Base-by-base conservation (phyloP, 768 basidiomycete species). In the Boletellus ananas region DNA sequence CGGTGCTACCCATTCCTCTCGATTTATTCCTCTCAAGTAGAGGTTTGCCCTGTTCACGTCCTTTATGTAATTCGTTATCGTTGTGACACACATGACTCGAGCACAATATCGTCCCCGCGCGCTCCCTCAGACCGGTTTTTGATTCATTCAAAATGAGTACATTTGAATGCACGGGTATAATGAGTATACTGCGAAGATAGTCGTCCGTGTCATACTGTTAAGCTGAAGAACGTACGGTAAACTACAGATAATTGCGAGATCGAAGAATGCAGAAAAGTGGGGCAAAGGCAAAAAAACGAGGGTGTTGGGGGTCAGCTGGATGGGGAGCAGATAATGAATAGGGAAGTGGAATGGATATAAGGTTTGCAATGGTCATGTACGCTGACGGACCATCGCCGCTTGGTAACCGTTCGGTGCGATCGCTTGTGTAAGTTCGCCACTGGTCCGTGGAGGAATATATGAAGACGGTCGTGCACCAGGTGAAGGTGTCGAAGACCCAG, bases 11-110 rank as follows among this genome's bases (percentile, higher is more conserved):
- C 87, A 92, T 75, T 91, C 84, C 47, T 91, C 87, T 66, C 84
- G 87, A 64, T 88, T 88, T 75, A 94, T 97, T 69, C 94, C 94
- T 70, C 93, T 96, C 82, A 96, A 95, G 83, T 96, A 92, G 81
- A 72, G 61, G 49, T 48, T 52, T 56, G 27, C 18, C 37, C 50
- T 50, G 47, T 51, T 46, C 65, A 59, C 66, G 63, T 64, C 58
- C 57, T 56, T 55, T 49, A 50, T 55, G 55, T 58, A 53, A 54
- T 21, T 41, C 56, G 41, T 55, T 56, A 68, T 54, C 46, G 39
- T 57, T 75, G 74, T 68, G 55, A 50, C 50, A 70, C 69, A 72
- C 70, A 61, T 48, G 43, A 46, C 31, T 35, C 27, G 36, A 48
- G 46, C 56, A 39, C n/a, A 39, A 17, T 34, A 20, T 17, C 27